These are phyloP conservation scores for Penicillium glabrum DNA, from an alignment of 2,329 filamentous ascomycete genomes.

Conservation along the genomic window DNA sequence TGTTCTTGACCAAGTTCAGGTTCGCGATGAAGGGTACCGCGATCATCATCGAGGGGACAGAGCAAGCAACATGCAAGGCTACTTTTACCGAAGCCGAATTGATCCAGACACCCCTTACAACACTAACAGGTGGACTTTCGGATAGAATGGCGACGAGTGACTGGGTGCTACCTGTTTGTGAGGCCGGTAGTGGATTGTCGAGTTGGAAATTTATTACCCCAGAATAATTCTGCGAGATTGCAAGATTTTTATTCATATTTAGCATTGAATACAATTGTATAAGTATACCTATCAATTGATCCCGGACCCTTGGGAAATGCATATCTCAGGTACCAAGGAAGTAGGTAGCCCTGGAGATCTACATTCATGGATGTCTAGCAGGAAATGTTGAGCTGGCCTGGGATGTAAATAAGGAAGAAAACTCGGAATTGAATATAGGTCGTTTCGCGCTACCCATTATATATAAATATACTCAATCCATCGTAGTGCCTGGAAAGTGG, in stretches of 20 bases:
- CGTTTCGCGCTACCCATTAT: too few species aligned
- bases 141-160: neutral
- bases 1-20: neutral
- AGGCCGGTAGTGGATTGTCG: neutral
- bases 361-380: too few species aligned
- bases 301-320: too few species aligned
- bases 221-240: neutral
- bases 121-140: neutral
- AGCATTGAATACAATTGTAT: too few species aligned
- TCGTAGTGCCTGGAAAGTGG: too few species aligned
- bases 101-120: neutral
- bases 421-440: too few species aligned
- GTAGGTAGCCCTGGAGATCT: too few species aligned
- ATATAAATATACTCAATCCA: too few species aligned
- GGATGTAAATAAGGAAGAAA: too few species aligned
- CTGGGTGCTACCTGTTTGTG: neutral
- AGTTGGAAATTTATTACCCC: neutral
- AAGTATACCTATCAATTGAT: too few species aligned
- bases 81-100: neutral
- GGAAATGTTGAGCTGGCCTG: too few species aligned
- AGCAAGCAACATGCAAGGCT: neutral
- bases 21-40: neutral
- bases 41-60: neutral
- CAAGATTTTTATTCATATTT: neutral
- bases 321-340: too few species aligned